phyloP scores from a whole-genome alignment of 2,329 filamentous ascomycete genomes.

The Colletotrichum chlorophyti region DNA sequence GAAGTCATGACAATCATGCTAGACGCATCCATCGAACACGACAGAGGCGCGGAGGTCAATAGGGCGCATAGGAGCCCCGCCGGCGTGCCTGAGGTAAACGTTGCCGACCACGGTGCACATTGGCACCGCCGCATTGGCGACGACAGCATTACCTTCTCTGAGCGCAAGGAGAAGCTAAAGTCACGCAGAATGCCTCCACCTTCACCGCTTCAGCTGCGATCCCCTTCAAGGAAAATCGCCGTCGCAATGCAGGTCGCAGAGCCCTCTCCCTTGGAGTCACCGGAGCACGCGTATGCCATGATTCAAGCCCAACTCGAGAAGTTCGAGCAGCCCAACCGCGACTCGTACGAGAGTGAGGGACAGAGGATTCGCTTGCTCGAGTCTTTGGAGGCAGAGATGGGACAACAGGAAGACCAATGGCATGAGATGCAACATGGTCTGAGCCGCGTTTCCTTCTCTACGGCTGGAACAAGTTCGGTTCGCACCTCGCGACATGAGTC shows the following conservation, averaged over 20 bases:
- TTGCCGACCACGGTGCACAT: constrained; percentile 13
- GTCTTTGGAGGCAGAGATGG: constrained; percentile 68
- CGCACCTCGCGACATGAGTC: constrained; percentile 38
- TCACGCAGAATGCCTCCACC: constrained; percentile 63
- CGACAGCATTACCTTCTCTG: constrained; percentile 64
- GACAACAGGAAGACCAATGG: constrained; percentile 66
- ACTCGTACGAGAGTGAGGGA: constrained; percentile 45
- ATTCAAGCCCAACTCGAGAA: constrained; percentile 60
- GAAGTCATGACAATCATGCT: constrained; percentile 54
- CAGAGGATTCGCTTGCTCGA: constrained; percentile 58
- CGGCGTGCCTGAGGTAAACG: constrained; percentile 31
- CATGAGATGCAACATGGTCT: constrained; percentile 61
- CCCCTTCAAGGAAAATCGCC: constrained; percentile 46
- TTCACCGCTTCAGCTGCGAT: constrained; percentile 58
- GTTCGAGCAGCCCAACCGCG: constrained; percentile 49
- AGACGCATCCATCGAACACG: constrained; percentile 39
- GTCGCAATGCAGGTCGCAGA: constrained; percentile 54
- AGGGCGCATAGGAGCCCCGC: constrained; percentile 36
- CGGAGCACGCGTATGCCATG: constrained; percentile 52
- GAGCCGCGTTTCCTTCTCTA: constrained; percentile 57
- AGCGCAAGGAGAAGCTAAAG: constrained; percentile 50
- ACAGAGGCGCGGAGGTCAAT: constrained; percentile 27
- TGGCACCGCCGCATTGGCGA: constrained; percentile 68
- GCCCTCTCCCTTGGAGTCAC: constrained; percentile 60
- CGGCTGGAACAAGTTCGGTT: constrained; percentile 43